Evolutionary conservation across 306 rosid species (phyloP).

Genomic region (Pyrus bretschneideri): DNA sequence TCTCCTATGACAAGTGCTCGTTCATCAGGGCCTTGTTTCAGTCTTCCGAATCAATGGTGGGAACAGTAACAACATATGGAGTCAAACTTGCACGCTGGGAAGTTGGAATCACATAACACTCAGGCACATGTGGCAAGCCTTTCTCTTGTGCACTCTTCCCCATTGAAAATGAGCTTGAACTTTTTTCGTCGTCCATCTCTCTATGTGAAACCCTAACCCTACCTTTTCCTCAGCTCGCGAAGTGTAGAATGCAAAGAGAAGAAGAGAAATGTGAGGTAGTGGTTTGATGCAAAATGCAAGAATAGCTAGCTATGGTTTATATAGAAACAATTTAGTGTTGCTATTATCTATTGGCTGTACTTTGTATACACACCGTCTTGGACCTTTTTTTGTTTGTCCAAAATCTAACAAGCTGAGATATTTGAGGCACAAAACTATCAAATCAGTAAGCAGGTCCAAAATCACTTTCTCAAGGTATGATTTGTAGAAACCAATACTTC

Average conservation of each 20-base stretch:
- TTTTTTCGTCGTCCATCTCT: not conserved
- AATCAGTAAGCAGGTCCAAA: not conserved
- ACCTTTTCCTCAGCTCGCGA: not conserved
- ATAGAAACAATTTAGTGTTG: not conserved
- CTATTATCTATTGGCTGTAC: not conserved
- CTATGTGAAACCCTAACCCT: not conserved
- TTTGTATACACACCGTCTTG: not conserved
- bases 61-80: conserved; percentile 19
- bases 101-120: conserved; percentile 23
- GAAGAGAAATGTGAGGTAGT: not conserved
- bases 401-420: not conserved
- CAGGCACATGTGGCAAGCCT: conserved; percentile 39
- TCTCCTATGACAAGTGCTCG: conserved; percentile 16
- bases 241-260: not conserved
- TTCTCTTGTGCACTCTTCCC: conserved; percentile 35
- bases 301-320: not conserved
- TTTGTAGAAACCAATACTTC: not conserved
- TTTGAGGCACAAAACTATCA: not conserved
- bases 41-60: conserved; percentile 32
- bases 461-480: not conserved
- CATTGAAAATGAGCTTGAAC: conserved; percentile 19
- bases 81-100: conserved; percentile 25
- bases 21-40: conserved; percentile 18
- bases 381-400: not conserved
- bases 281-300: not conserved